phyloP scores from a whole-genome alignment of 257 asterid genomes.

The Marsdenia floribunda region DNA sequence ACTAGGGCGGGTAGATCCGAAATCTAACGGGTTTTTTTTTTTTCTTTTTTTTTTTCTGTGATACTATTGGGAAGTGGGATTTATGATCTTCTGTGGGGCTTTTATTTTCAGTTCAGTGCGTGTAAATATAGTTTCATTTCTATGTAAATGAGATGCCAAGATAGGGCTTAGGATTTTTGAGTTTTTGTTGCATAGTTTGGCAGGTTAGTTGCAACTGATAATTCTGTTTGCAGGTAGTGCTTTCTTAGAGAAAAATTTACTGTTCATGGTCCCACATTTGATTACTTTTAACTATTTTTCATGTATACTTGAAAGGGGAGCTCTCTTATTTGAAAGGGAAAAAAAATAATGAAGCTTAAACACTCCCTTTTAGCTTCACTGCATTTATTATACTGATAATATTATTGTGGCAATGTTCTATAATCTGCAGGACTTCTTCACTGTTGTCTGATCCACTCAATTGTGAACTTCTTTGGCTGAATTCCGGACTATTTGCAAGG shows the following conservation, averaged over 20 bases:
- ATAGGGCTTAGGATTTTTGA: background rate
- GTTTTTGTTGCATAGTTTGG: background rate
- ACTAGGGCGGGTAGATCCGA: background rate
- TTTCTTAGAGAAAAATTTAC: background rate
- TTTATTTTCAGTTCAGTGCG: background rate
- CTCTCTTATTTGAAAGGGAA: background rate
- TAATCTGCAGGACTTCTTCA: background rate
- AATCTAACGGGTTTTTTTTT: background rate
- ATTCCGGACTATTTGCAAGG: background rate
- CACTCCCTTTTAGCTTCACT: background rate
- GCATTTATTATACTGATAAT: background rate
- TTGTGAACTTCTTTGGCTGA: background rate
- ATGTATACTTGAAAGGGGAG: too few species aligned
- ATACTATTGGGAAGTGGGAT: background rate
- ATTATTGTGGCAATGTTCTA: background rate
- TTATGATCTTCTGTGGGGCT: background rate
- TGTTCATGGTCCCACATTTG: background rate
- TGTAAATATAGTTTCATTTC: background rate
- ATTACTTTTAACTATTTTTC: too few species aligned
- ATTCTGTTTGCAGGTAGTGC: background rate
- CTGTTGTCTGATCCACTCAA: background rate
- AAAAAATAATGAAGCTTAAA: background rate
- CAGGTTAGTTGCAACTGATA: background rate
- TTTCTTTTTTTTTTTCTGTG: background rate
- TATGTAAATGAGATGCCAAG: background rate